These are phyloP conservation scores for Talaromyces nanjingensis DNA, from an alignment of 495 filamentous ascomycete species.

Conservation along the genomic window DNA sequence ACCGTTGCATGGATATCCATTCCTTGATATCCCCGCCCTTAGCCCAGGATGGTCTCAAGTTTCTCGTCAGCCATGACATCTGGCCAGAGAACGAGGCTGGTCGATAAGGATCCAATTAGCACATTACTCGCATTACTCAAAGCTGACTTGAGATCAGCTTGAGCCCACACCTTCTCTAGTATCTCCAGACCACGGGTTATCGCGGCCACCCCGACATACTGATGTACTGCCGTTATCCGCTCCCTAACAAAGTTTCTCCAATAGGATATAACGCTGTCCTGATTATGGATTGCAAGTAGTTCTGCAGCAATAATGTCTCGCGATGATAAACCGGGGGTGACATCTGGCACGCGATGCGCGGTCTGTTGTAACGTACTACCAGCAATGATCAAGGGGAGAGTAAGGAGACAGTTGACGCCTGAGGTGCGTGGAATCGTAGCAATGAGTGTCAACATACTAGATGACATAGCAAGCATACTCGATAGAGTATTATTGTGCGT, in stretches of 20 bases:
- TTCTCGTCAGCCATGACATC: background rate
- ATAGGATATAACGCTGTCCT: background rate
- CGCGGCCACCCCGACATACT: background rate
- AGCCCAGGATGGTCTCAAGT: background rate
- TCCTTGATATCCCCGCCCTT: background rate
- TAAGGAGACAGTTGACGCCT: background rate
- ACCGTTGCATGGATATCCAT: background rate
- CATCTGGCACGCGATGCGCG: background rate
- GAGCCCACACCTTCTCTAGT: background rate
- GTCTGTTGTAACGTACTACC: background rate
- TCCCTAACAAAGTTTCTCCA: background rate
- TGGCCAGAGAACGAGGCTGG: background rate
- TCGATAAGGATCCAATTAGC: background rate
- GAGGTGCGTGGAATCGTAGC: background rate
- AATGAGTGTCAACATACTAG: background rate
- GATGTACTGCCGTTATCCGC: background rate
- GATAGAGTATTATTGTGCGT: background rate
- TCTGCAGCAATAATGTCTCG: background rate
- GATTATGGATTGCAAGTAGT: background rate
- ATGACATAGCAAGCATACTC: background rate
- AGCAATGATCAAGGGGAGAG: background rate
- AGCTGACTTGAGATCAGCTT: background rate
- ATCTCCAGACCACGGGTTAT: background rate
- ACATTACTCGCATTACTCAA: background rate
- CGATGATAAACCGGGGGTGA: background rate